Base-by-base conservation (phyloP, 2,329 filamentous ascomycete species). In the Alternaria alternata region DNA sequence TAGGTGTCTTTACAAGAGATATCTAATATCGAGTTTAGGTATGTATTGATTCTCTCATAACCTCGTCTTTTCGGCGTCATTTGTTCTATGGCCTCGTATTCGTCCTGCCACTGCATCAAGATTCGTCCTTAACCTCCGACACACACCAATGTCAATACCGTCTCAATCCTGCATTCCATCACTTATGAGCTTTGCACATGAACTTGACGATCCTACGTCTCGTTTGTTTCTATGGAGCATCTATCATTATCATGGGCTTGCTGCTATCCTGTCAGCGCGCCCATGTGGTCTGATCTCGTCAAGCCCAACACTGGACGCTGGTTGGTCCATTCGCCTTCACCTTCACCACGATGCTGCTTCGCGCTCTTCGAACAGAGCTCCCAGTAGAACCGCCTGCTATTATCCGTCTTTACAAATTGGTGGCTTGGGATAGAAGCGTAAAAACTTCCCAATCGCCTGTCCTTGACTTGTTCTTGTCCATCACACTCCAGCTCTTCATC, bases 291-390 rank as follows among this genome's bases (percentile, higher is more conserved):
- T 26, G 32, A 39, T 55, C 14, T 59, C 30, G 30, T 46, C 51
- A 46, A 34, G 30, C 28, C 49, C 47, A 28, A 39, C 22, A 49
- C 54, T 24, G 20, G 46, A 38, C 18, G 38, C 49, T 44, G 20
- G 28, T 44, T 28, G 43, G 28, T 18, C 24, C 30, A 32, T 34
- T 51, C 59, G 54, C 54, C 32, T 66, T 64, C 64, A 65, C 67
- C 16, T 66, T 65, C 64, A 66, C 61, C 61, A 52, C 54, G 18
- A 53, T 32, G 54, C 51, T 53, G 18, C 26, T 51, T 18, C 54
- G 44, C 44, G 42, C 22, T 55, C 41, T 51, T 57, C 44, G 55
- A 54, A 43, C 34, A 57, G 53, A 46, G 54, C 12, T 20, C 43
- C 63, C 57, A 63, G 61, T 63, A 57, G 54, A 49, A 11, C 7